Conservation (phyloP, 108 stramenopile species). For the Cyclotella kingstonii region DNA sequence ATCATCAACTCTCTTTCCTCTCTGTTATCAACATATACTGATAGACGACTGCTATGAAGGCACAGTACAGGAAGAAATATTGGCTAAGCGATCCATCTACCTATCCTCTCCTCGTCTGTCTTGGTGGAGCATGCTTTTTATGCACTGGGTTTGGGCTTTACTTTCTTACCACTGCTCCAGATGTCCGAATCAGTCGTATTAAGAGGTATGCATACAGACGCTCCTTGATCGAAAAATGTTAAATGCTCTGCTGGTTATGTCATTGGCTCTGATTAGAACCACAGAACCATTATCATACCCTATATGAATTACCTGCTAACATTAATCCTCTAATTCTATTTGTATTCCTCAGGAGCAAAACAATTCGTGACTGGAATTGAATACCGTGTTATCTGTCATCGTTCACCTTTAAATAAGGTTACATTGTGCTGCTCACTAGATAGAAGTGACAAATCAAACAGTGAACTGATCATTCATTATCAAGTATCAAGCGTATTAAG, state of each 20-base stretch:
- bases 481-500: too few relatives aligned
- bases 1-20: neutral
- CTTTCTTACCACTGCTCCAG: constrained; percentile 21
- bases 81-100: constrained; percentile 32
- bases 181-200: constrained; percentile 35
- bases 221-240: too few relatives aligned
- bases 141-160: constrained; percentile 16
- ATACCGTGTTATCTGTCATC: too few relatives aligned
- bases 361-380: constrained; percentile 28
- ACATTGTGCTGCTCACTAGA: too few relatives aligned
- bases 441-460: too few relatives aligned
- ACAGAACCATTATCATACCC: neutral
- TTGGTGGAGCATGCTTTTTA: constrained; percentile 17
- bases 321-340: neutral
- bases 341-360: constrained; percentile 17
- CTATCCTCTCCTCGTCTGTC: constrained; percentile 29
- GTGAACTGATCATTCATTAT: too few relatives aligned
- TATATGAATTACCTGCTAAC: neutral
- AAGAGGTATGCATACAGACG: constrained; percentile 26
- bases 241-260: too few relatives aligned
- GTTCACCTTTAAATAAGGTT: too few relatives aligned
- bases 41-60: constrained; percentile 41
- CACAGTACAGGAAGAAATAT: constrained; percentile 40
- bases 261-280: too few relatives aligned
- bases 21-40: neutral